Evolutionary conservation across 2,329 filamentous ascomycete species (phyloP).

Genomic region (Iodosphaeria phyllophila): DNA sequence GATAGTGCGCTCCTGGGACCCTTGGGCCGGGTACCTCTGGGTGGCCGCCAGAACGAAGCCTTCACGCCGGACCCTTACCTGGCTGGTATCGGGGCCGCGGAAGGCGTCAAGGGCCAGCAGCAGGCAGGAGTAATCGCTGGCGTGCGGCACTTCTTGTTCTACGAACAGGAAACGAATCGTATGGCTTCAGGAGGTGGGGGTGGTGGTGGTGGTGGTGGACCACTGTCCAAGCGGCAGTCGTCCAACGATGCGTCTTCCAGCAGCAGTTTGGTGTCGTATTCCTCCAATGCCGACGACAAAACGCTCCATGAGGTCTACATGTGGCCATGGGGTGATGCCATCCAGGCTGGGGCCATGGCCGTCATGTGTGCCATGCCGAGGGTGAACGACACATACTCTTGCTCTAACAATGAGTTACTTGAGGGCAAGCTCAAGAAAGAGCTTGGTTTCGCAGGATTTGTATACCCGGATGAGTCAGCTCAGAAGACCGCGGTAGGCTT

Average conservation of each 20-base stretch:
- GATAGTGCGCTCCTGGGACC: constrained; percentile 4
- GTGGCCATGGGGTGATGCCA: constrained; percentile 7
- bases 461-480: constrained; percentile 7
- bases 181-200: neutral
- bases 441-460: constrained; percentile 10
- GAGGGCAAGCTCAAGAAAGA: constrained; percentile 9
- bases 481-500: constrained; percentile 8
- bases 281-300: constrained; percentile 7
- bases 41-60: neutral
- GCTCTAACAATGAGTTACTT: constrained; percentile 9
- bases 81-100: neutral
- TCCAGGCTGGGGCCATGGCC: constrained; percentile 6
- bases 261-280: constrained; percentile 2
- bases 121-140: constrained; percentile 2
- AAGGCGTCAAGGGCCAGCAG: constrained; percentile 1
- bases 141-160: constrained; percentile 3
- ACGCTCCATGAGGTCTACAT: constrained; percentile 10
- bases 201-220: constrained; percentile 1
- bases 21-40: constrained; percentile 1
- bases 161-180: constrained; percentile 5
- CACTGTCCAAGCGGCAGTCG: no score
- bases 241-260: neutral
- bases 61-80: constrained; percentile 2
- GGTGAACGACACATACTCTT: constrained; percentile 8
- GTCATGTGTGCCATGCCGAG: constrained; percentile 11